Conservation (phyloP, 1,139 yeast genomes). For the Taphrina pruni region DNA sequence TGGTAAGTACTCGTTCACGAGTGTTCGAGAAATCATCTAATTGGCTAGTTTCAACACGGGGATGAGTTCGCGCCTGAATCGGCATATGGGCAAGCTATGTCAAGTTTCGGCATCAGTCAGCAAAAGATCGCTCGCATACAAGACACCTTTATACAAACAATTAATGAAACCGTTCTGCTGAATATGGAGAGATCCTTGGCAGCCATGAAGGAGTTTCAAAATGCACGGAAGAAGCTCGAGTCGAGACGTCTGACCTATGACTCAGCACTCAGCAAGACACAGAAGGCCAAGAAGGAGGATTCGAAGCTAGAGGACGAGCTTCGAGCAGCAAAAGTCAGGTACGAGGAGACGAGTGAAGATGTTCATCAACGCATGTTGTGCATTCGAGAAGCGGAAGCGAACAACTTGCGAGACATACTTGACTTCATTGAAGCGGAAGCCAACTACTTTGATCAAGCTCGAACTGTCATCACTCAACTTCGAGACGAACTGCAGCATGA, state of each 20-base stretch:
- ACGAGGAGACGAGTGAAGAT: conserved; percentile 48
- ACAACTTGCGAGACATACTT: conserved; percentile 42
- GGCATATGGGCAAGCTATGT: conserved; percentile 46
- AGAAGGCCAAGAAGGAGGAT: conserved; percentile 47
- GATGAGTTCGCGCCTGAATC: conserved; percentile 47
- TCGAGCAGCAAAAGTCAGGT: conserved; percentile 47
- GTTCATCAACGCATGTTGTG: conserved; percentile 47
- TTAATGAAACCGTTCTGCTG: conserved; percentile 39
- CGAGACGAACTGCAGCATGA: neutral
- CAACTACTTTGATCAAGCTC: conserved; percentile 44
- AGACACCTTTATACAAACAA: conserved; percentile 45
- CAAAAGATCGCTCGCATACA: conserved; percentile 47
- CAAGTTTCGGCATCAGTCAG: conserved; percentile 45
- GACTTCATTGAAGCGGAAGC: conserved; percentile 46
- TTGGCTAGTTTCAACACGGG: conserved; percentile 41
- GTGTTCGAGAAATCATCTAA: neutral
- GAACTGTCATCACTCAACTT: neutral
- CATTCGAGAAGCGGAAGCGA: conserved; percentile 47
- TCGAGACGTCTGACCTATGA: conserved; percentile 48
- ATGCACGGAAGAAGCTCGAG: conserved; percentile 47
- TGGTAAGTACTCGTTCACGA: neutral
- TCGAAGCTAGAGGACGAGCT: conserved; percentile 48
- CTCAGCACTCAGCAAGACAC: conserved; percentile 46
- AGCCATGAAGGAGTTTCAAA: conserved; percentile 42
- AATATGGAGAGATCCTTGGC: conserved; percentile 42